These are phyloP conservation scores for Sporisorium graminicola DNA, from an alignment of 1,284 basidiomycete genomes.

Conservation along the genomic window DNA sequence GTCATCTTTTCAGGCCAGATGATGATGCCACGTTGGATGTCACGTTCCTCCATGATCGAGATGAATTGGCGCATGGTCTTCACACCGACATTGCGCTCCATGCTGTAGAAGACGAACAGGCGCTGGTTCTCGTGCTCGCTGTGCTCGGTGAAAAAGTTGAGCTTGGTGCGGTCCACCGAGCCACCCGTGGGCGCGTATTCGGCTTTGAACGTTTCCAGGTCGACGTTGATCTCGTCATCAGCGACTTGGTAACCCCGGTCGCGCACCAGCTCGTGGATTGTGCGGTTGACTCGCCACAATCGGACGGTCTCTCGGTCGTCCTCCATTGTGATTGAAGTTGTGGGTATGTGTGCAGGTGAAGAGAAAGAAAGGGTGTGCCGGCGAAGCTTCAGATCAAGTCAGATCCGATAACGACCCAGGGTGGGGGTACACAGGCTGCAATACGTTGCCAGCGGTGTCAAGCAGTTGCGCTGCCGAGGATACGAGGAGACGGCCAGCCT, in stretches of 20 bases:
- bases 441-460: neutral
- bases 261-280: slow-evolving; percentile 94
- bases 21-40: slow-evolving; percentile 90
- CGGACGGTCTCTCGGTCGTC: slow-evolving; percentile 74
- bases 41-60: slow-evolving; percentile 73
- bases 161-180: slow-evolving; percentile 60
- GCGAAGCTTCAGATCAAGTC: neutral
- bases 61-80: slow-evolving; percentile 69
- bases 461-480: neutral
- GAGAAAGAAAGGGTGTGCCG: neutral
- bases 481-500: neutral
- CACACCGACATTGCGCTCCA: slow-evolving; percentile 66
- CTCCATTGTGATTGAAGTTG: slow-evolving; percentile 60
- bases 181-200: slow-evolving; percentile 72
- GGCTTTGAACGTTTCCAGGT: slow-evolving; percentile 78
- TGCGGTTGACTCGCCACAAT: slow-evolving; percentile 95
- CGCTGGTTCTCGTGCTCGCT: slow-evolving; percentile 75
- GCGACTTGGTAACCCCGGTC: slow-evolving; percentile 88
- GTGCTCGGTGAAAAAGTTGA: slow-evolving; percentile 67
- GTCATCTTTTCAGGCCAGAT: slow-evolving; percentile 98
- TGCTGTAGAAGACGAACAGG: slow-evolving; percentile 90
- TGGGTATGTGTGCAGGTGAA: too few species aligned
- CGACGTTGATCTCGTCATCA: slow-evolving; percentile 89
- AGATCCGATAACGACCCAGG: neutral
- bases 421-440: neutral